Evolutionary conservation across 352 stramenopile species (phyloP).

Genomic region (Globisporangium iwayamae): DNA sequence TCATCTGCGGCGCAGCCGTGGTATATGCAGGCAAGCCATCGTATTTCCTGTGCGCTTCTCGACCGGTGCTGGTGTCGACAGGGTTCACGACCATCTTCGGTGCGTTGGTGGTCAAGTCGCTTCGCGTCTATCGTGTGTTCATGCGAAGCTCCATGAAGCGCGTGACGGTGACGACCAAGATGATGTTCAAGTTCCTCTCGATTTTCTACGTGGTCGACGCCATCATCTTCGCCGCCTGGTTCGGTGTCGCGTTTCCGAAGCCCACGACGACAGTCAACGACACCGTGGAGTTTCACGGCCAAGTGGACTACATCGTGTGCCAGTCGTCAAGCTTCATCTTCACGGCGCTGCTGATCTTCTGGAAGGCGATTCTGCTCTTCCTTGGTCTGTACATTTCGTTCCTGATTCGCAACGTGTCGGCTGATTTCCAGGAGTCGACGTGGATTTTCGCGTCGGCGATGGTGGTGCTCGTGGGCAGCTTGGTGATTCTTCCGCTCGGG

Average conservation of each 20-base stretch:
- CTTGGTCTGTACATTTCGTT: conserved; percentile 20
- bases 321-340: conserved; percentile 28
- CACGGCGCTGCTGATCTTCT: conserved; percentile 34
- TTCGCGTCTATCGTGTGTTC: conserved; percentile 33
- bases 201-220: conserved; percentile 12
- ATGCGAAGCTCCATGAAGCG: conserved; percentile 19
- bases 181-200: conserved; percentile 15
- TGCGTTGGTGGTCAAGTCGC: conserved; percentile 26
- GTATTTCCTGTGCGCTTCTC: conserved; percentile 15
- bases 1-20: conserved; percentile 21
- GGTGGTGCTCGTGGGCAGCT: conserved; percentile 18
- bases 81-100: conserved; percentile 29
- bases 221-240: conserved; percentile 12
- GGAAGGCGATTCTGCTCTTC: conserved; percentile 28
- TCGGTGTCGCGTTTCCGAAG: conserved; percentile 9
- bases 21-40: conserved; percentile 19
- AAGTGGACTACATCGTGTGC: conserved; percentile 12
- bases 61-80: conserved; percentile 20
- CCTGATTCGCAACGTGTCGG: conserved; percentile 28
- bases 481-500: conserved; percentile 23
- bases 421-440: conserved; percentile 40
- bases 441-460: conserved; percentile 31
- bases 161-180: conserved; percentile 10
- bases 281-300: conserved; percentile 4
- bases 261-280: background rate